Evolutionary conservation across 2,329 filamentous ascomycete genomes (phyloP).

Genomic region (Cephalotrichum gorgonifer): DNA sequence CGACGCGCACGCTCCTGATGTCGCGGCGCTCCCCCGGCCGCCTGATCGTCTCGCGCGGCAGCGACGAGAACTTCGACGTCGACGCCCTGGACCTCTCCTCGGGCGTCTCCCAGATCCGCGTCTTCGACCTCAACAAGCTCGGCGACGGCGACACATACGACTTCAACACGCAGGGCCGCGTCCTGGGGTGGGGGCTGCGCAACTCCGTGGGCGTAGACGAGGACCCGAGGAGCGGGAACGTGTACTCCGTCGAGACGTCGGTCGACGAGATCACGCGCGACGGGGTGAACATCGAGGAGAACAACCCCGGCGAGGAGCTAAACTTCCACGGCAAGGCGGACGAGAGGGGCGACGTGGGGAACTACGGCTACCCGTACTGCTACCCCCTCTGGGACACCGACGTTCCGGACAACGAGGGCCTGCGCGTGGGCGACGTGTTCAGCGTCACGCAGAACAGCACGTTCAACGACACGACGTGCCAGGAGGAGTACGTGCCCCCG

Average conservation of each 20-base stretch:
- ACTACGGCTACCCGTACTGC: constrained; percentile 64
- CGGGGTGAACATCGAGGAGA: constrained; percentile 49
- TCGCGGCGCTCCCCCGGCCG: constrained; percentile 42
- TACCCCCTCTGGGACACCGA: constrained; percentile 53
- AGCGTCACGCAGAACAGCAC: constrained; percentile 20
- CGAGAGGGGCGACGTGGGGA: constrained; percentile 26
- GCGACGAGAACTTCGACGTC: constrained; percentile 50
- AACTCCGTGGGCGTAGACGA: constrained; percentile 66
- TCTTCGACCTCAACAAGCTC: constrained; percentile 32
- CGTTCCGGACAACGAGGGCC: constrained; percentile 26
- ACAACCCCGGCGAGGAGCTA: constrained; percentile 66
- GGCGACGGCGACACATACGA: constrained; percentile 23
- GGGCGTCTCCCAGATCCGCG: constrained; percentile 59
- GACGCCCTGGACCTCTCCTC: constrained; percentile 36
- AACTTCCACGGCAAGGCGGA: constrained; percentile 58
- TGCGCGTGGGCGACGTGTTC: constrained; percentile 41
- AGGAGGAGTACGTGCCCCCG: constrained; percentile 32
- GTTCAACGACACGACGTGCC: constrained; percentile 34
- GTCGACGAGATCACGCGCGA: constrained; percentile 51
- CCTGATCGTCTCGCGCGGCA: constrained; percentile 58
- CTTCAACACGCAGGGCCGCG: constrained; percentile 34
- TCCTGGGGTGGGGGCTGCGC: constrained; percentile 58
- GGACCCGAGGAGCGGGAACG: constrained; percentile 39
- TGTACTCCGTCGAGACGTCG: constrained; percentile 60
- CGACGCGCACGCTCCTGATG: constrained; percentile 56